phyloP scores from a whole-genome alignment of 768 basidiomycete species.

The Paxillus ammoniavirescens region DNA sequence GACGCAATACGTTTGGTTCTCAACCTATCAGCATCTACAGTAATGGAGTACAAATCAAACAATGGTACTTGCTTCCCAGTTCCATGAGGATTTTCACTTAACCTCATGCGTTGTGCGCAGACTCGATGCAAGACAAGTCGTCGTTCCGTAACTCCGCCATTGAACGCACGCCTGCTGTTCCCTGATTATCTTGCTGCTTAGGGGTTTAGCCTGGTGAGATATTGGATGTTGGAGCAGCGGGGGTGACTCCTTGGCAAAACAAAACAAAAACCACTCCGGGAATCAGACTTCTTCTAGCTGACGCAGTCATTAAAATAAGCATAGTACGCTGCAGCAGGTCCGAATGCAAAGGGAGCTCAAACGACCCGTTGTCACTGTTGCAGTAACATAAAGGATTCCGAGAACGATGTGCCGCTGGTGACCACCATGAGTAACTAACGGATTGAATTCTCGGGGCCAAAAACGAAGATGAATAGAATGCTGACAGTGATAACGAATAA shows the following conservation, averaged over 20 bases:
- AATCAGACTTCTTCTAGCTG: too few relatives aligned
- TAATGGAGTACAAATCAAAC: conserved; percentile 95
- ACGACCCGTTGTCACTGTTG: too few relatives aligned
- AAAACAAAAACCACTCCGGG: too few relatives aligned
- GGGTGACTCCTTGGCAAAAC: not conserved
- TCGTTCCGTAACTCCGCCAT: conserved; percentile 73
- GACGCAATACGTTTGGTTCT: conserved; percentile 79
- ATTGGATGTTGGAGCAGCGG: not conserved
- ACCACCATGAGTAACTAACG: too few relatives aligned
- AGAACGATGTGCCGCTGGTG: too few relatives aligned
- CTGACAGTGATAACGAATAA: not conserved
- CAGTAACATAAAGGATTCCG: too few relatives aligned
- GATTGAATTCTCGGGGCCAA: too few relatives aligned
- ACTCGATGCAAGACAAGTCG: conserved; percentile 87
- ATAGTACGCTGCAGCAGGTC: too few relatives aligned
- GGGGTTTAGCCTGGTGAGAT: not conserved
- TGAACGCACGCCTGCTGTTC: conserved; percentile 38
- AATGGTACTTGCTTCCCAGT: conserved; percentile 49
- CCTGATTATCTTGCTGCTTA: conserved; percentile 10
- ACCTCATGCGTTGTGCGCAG: conserved; percentile 34
- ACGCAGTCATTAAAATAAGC: too few relatives aligned
- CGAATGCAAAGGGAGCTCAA: too few relatives aligned
- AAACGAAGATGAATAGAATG: too few relatives aligned
- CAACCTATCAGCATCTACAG: conserved; percentile 70
- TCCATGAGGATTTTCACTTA: not conserved